Conservation (phyloP, 2,329 filamentous ascomycete species). For the Elsinoe australis region DNA sequence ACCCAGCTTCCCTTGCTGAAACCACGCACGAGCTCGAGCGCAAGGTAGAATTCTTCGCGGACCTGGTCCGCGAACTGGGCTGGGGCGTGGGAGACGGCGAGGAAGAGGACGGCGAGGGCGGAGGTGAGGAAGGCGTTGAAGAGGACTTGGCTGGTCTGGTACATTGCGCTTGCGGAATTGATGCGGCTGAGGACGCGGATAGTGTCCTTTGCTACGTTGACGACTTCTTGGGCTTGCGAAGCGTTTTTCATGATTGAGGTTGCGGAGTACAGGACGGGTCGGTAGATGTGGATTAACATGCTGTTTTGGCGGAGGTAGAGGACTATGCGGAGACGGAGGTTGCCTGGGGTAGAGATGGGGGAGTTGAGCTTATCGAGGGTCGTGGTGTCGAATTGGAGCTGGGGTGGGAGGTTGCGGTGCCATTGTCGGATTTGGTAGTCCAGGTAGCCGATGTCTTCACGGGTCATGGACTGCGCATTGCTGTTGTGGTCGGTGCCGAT, state of each 20-base stretch:
- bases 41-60: constrained; percentile 71
- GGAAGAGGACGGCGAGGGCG: constrained; percentile 65
- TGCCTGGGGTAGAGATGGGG: constrained; percentile 43
- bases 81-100: constrained; percentile 68
- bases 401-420: constrained; percentile 66
- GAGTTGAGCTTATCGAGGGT: constrained; percentile 40
- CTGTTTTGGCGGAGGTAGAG: constrained; percentile 83
- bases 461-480: constrained; percentile 44
- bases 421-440: constrained; percentile 80
- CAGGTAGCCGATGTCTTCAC: constrained; percentile 68
- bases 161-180: constrained; percentile 64
- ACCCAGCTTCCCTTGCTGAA: constrained; percentile 65
- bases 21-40: constrained; percentile 64
- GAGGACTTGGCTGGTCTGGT: constrained; percentile 63
- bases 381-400: constrained; percentile 55
- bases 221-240: constrained; percentile 62
- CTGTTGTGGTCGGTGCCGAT: constrained; percentile 61
- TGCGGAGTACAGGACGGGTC: constrained; percentile 76
- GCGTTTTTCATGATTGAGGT: constrained; percentile 73
- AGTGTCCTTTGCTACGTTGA: constrained; percentile 69
- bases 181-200: constrained; percentile 63
- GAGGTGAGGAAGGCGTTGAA: constrained; percentile 76
- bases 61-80: constrained; percentile 61
- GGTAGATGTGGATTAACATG: constrained; percentile 82
- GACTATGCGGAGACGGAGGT: constrained; percentile 70